Evolutionary conservation across 257 asterid genomes (phyloP), one percentile per base, ranked within the genome.

Genomic region (Phtheirospermum japonicum): DNA sequence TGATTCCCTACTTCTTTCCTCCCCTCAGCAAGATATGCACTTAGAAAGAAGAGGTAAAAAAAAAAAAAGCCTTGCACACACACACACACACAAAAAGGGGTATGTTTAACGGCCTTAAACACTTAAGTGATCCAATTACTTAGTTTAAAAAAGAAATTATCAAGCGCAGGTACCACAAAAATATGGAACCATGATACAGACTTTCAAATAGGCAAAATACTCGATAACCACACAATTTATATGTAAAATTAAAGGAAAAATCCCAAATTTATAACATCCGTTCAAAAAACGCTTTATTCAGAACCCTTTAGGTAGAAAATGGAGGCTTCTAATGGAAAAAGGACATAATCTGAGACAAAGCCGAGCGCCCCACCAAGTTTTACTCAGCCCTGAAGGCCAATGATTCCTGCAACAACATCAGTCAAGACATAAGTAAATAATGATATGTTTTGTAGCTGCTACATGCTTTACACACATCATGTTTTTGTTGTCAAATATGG

Each of bases 321-420:
- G 34, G 23, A 19, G 50, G 50, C 54, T 71, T 55, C 66, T 9
- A 52, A 59, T 33, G 75, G 69, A 36, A 23, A 40, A 37, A 37
- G 11, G 40, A 55, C 9, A 26, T 16, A n/a, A 36, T 37, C 68
- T 65, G 45, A 13, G 40, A 20, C 56, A 2, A 42, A 34, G 40
- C 4, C n/a, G 58, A 19, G 57, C 16, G 33, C 4, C 31, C 28
- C 17, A 8, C 30, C 56, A 10, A 40, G 46, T 63, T 2, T n/a
- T 53, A 11, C 73, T 87, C 83, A 90, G 70, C 89, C 96, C 80
- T 88, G 96, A 74, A 90, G 93, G 4, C 98, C 98, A 12, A 90
- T 90, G 70, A 90, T 81, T 72, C 98, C 98, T 90, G 85, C 84
- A 81, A 11, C 16, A 40, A 39, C 61, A 76, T 43, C 39, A 72